Conservation (phyloP, 257 asterid species). For the Nicotiana paniculata region DNA sequence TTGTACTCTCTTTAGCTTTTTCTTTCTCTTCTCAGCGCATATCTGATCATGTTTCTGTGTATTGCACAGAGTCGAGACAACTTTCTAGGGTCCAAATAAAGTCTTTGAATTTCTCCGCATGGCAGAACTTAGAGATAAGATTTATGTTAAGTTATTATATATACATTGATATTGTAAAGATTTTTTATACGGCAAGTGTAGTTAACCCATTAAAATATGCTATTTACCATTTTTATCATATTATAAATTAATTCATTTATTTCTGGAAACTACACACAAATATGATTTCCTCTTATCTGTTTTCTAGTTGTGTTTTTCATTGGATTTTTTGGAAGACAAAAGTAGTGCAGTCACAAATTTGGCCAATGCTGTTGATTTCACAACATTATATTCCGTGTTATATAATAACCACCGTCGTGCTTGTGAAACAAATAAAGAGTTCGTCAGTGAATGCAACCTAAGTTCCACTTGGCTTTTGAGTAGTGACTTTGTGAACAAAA, state of each 20-base stretch:
- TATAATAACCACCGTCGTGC: not conserved
- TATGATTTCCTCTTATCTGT: not conserved
- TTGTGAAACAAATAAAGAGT: not conserved
- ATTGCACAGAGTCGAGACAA: not conserved
- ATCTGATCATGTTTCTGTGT: not conserved
- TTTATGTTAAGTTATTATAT: not conserved
- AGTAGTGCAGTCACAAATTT: not conserved
- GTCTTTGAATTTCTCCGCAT: not conserved
- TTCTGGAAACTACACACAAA: too few species aligned
- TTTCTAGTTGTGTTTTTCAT: not conserved
- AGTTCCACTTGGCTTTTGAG: not conserved
- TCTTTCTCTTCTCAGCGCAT: not conserved
- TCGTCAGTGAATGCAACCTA: not conserved
- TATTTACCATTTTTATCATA: too few species aligned
- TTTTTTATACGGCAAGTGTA: not conserved
- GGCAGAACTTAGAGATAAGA: not conserved
- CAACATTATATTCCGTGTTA: not conserved
- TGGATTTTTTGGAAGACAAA: not conserved
- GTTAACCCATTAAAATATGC: not conserved
- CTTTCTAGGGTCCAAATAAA: not conserved
- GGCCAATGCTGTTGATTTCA: not conserved
- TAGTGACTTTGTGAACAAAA: not conserved
- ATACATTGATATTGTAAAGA: not conserved
- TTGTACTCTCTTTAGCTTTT: not conserved
- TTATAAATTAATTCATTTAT: too few species aligned